Conservation (phyloP, 768 basidiomycete species). For the Pulveroboletus sp. region DNA sequence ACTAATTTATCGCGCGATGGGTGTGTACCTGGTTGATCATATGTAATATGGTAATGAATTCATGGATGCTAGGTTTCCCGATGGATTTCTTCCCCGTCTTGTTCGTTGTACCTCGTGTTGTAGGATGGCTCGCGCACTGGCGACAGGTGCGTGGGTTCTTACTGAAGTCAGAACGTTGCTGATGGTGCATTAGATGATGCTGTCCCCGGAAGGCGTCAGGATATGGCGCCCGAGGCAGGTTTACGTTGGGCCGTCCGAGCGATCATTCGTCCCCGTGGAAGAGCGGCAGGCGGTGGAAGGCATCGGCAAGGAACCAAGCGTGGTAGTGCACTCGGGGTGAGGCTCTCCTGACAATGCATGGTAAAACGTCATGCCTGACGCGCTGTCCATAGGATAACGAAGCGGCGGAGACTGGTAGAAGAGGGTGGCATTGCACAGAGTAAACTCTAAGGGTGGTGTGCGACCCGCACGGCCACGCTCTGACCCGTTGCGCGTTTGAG, state of each 20-base stretch:
- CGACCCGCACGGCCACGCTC: too few relatives aligned
- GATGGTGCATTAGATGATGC: slow-evolving; percentile 68
- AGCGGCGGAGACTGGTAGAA: slow-evolving; percentile 29
- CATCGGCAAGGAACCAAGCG: slow-evolving; percentile 53
- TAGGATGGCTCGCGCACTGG: slow-evolving; percentile 94
- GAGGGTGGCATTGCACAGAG: slow-evolving; percentile 23
- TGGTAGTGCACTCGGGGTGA: slow-evolving; percentile 72
- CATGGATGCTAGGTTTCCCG: slow-evolving; percentile 63
- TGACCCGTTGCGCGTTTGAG: too few relatives aligned
- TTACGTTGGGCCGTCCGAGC: slow-evolving; percentile 69
- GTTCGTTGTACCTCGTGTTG: slow-evolving; percentile 88
- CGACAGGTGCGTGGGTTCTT: slow-evolving; percentile 50
- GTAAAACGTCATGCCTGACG: slow-evolving; percentile 1
- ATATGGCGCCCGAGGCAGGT: slow-evolving; percentile 91
- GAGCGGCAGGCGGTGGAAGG: slow-evolving; percentile 54
- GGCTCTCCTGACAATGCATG: slow-evolving; percentile 22
- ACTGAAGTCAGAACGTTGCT: background rate
- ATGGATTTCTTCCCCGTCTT: slow-evolving; percentile 92
- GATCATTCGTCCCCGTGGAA: slow-evolving; percentile 68
- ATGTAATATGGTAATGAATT: background rate
- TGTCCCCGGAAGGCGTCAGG: slow-evolving; percentile 83
- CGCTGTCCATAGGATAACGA: slow-evolving; percentile 24
- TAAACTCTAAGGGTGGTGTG: slow-evolving; percentile 14
- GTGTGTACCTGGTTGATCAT: slow-evolving; percentile 35
- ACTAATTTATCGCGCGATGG: slow-evolving; percentile 89